Evolutionary conservation across 257 asterid genomes (phyloP).

Genomic region (Nicotiana undulata): DNA sequence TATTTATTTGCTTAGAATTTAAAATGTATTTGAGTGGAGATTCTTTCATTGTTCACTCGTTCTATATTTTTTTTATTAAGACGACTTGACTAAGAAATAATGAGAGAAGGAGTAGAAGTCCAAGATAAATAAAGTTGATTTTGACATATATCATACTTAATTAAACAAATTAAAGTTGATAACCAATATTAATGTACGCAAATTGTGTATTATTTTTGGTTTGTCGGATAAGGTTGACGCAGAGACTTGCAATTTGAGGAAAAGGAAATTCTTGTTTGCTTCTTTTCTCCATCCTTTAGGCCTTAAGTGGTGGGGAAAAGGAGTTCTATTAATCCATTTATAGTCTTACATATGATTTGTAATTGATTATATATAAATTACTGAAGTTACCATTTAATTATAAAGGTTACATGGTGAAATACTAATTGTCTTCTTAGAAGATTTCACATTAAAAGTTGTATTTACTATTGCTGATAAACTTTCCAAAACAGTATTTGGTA

Average conservation of each 20-base stretch:
- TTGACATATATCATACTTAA: not conserved
- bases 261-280: not conserved
- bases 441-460: not conserved
- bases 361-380: not conserved
- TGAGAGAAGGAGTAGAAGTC: not conserved
- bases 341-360: not conserved
- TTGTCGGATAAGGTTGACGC: not conserved
- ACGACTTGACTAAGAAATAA: not conserved
- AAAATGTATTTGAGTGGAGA: not conserved
- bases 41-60: not conserved
- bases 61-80: not conserved
- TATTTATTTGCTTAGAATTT: not conserved
- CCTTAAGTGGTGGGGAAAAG: not conserved
- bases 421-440: not conserved
- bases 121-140: slow-evolving; percentile 1
- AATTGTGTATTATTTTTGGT: not conserved
- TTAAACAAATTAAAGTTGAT: not conserved
- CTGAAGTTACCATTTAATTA: not conserved
- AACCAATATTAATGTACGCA: not conserved
- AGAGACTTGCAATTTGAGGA: not conserved
- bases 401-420: not conserved
- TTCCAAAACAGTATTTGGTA: not conserved
- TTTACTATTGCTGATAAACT: not conserved
- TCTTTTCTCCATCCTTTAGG: not conserved
- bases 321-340: not conserved